Base-by-base conservation (phyloP, 228 moss, liverwort and hornwort genomes). In the Sphagnum magellanicum region DNA sequence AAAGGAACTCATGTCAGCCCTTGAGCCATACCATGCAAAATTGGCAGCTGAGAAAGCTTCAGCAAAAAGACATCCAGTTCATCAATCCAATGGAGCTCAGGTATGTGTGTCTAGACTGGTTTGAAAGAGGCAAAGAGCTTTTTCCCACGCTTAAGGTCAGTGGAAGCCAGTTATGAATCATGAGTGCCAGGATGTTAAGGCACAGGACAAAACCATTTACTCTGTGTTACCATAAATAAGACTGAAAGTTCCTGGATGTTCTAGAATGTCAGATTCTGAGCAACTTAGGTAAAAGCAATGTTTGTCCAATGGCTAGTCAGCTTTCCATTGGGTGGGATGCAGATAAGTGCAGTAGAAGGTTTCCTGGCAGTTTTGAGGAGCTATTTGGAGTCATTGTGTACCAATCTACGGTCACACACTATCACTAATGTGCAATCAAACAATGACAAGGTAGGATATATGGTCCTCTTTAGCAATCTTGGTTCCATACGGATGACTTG, bases 351-450 rank as follows among this genome's bases (percentile, higher is more conserved):
- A 78, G 89, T 82, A 51, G 84, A 87, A 47, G 88, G 83, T 4
- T 91, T 97, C 67, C 76, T 97, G 32, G 78, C 81, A 60, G 91
- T 93, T 48, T 17, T 97, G 59, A 79, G 71, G 50, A 81, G 86
- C 15, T 97, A 97, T 67, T 87, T 93, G 72, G 93, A 93, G 78
- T 87, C 88, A 53, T 73, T 97, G 49, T 97, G 97, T 73, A 89
- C 78, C 81, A 89, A 97, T 79, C 70, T 97, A 46, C 83, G 93
- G 63, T 77, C 97, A 50, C 97, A 97, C 71, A 97, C 97, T 48
- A 97, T 97, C 63, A 97, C 97, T 17, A 97, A 97, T 81, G 97
- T 97, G 61, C 97, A 97, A 70, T 93, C 97, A 48, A 97, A 97
- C 71, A 91, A 97, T 73, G 97, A 97, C 65, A 97, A 93, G 89